phyloP scores from a whole-genome alignment of 2,329 filamentous ascomycete species.

The Hypoxylon sp. region DNA sequence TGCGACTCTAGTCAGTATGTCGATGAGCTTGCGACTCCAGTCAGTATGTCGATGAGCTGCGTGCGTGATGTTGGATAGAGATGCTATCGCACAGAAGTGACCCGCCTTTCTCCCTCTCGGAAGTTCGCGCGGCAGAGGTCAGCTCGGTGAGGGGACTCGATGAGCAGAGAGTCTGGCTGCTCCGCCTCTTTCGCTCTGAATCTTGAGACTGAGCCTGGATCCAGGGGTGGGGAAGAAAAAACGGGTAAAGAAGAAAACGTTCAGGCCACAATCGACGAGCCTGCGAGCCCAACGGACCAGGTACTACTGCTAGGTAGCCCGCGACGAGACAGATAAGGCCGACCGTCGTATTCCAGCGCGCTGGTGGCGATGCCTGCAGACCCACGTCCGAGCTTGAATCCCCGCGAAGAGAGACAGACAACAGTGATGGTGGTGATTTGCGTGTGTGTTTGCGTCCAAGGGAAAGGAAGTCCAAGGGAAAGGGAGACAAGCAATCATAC shows the following conservation, averaged over 20 bases:
- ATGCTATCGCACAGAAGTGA: background rate
- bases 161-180: conserved; percentile 10
- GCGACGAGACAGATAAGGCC: conserved; percentile 26
- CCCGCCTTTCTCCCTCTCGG: background rate
- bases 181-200: conserved; percentile 1
- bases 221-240: conserved; percentile 26
- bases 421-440: conserved; percentile 1
- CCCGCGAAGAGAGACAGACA: background rate
- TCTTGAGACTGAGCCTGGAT: conserved; percentile 12
- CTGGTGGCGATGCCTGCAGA: conserved; percentile 21
- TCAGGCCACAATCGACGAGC: conserved; percentile 34
- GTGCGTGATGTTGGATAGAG: conserved; percentile 2
- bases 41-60: conserved; percentile 19
- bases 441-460: background rate
- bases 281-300: conserved; percentile 29
- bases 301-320: background rate
- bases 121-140: conserved; percentile 7
- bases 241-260: conserved; percentile 36
- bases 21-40: conserved; percentile 5
- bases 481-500: no score
- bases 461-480: background rate
- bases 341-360: conserved; percentile 15
- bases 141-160: conserved; percentile 5
- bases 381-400: conserved; percentile 5
- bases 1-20: conserved; percentile 13